phyloP scores from a whole-genome alignment of 176 grass and related monocot genomes.

The Triticum monococcum region DNA sequence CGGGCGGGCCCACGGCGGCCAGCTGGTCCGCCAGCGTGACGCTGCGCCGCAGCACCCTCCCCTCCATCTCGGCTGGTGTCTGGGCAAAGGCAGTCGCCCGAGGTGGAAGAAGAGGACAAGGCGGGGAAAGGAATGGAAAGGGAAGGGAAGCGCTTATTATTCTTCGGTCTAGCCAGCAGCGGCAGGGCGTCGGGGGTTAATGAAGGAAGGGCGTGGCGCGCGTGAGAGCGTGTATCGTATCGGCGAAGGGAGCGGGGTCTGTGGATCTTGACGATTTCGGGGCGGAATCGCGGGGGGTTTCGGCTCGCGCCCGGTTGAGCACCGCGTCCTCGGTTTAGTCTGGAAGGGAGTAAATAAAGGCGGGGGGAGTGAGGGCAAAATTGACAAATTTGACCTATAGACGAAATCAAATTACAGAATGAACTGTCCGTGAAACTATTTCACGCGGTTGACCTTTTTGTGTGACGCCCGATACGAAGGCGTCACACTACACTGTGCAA shows the following conservation, averaged over 20 bases:
- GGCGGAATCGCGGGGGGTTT: neutral
- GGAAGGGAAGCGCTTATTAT: neutral
- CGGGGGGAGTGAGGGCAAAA: neutral
- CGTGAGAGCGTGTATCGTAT: neutral
- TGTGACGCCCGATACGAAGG: too few species aligned
- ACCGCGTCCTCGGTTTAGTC: neutral
- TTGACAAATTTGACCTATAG: too few species aligned
- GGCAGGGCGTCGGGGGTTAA: constrained; percentile 17
- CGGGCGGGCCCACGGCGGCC: constrained; percentile 37
- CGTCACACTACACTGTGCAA: too few species aligned
- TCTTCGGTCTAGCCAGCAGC: neutral
- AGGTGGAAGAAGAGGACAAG: neutral
- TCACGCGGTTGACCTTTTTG: too few species aligned
- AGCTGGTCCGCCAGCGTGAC: constrained; percentile 89
- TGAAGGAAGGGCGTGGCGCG: constrained; percentile 11
- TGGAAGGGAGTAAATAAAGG: constrained; percentile 25
- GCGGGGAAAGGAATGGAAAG: neutral
- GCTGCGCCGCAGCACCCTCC: constrained; percentile 61
- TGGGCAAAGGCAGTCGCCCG: neutral
- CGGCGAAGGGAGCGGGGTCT: neutral
- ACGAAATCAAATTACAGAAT: too few species aligned
- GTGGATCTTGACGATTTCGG: constrained; percentile 24
- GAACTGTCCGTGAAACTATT: too few species aligned
- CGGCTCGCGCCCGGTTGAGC: neutral
- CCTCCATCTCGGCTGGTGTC: constrained; percentile 26